Evolutionary conservation across 768 basidiomycete species (phyloP).

Genomic region (Leccinum obscurum): DNA sequence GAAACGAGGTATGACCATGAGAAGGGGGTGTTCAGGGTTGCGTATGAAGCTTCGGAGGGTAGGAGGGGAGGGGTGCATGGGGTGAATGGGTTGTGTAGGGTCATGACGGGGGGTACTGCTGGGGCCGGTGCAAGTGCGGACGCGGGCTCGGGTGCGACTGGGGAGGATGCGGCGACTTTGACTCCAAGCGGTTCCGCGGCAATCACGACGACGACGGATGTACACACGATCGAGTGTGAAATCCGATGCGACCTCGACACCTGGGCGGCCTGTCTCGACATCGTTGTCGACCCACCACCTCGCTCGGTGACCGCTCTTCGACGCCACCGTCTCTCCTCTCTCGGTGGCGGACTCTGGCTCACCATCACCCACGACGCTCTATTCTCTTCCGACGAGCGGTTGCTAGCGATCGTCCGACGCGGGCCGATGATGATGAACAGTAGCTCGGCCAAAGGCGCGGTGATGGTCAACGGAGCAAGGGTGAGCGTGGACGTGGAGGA

Average conservation of each 20-base stretch:
- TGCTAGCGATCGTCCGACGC: conserved; percentile 72
- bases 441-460: conserved; percentile 60
- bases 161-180: conserved; percentile 12
- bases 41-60: conserved; percentile 71
- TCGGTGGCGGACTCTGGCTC: conserved; percentile 94
- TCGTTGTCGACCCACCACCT: conserved; percentile 92
- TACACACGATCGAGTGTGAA: conserved; percentile 79
- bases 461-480: conserved; percentile 89
- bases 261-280: conserved; percentile 81
- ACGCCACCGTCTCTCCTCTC: conserved; percentile 80
- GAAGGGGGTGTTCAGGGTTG: conserved; percentile 73
- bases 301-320: conserved; percentile 78
- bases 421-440: conserved; percentile 46
- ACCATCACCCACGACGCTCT: conserved; percentile 84
- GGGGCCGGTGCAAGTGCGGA: conserved; percentile 1
- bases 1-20: conserved; percentile 87
- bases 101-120: not conserved
- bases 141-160: conserved; percentile 16
- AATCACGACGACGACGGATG: conserved; percentile 18
- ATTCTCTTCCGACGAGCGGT: conserved; percentile 74
- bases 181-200: not conserved
- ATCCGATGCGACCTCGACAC: conserved; percentile 90
- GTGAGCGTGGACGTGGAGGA: conserved; percentile 87
- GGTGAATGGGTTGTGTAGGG: conserved; percentile 18
- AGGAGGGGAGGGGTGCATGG: conserved; percentile 39